phyloP scores from a whole-genome alignment of 805 yeast species.

The Candida multigemmis region DNA sequence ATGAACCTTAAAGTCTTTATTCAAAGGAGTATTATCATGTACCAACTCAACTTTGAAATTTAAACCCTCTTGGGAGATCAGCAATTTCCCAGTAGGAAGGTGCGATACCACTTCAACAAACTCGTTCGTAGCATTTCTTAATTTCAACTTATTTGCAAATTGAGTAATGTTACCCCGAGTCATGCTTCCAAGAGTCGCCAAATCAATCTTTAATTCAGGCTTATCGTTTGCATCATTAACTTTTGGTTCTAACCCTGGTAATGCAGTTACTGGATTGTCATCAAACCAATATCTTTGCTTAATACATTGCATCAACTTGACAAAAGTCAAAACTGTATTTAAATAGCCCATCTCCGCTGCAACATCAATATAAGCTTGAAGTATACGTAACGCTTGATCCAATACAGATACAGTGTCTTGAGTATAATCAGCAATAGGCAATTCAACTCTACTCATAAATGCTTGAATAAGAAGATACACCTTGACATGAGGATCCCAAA shows the following conservation, averaged over 20 bases:
- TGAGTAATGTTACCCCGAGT: constrained; percentile 19
- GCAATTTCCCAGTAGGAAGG: constrained; percentile 53
- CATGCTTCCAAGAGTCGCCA: constrained; percentile 31
- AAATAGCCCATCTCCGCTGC: constrained; percentile 77
- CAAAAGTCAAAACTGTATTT: constrained; percentile 49
- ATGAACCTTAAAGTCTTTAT: constrained; percentile 56
- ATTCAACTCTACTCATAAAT: constrained; percentile 56
- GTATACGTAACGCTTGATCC: constrained; percentile 88
- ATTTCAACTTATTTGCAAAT: constrained; percentile 14
- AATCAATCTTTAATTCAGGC: constrained; percentile 16
- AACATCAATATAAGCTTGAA: constrained; percentile 88
- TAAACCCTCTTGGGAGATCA: constrained; percentile 24
- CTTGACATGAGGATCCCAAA: constrained; percentile 86
- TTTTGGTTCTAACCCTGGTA: constrained; percentile 37
- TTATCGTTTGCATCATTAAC: constrained; percentile 1
- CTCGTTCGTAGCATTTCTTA: constrained; percentile 22
- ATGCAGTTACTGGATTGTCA: constrained; percentile 51
- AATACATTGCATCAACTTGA: constrained; percentile 72
- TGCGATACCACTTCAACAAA: constrained; percentile 46
- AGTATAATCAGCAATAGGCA: constrained; percentile 91
- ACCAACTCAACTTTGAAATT: constrained; percentile 37
- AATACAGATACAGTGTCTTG: constrained; percentile 91
- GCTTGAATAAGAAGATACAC: constrained; percentile 68
- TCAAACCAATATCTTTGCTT: constrained; percentile 88
- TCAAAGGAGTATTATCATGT: constrained; percentile 44